Base-by-base conservation (phyloP, 495 filamentous ascomycete species). In the Aspergillus cavernicola region DNA sequence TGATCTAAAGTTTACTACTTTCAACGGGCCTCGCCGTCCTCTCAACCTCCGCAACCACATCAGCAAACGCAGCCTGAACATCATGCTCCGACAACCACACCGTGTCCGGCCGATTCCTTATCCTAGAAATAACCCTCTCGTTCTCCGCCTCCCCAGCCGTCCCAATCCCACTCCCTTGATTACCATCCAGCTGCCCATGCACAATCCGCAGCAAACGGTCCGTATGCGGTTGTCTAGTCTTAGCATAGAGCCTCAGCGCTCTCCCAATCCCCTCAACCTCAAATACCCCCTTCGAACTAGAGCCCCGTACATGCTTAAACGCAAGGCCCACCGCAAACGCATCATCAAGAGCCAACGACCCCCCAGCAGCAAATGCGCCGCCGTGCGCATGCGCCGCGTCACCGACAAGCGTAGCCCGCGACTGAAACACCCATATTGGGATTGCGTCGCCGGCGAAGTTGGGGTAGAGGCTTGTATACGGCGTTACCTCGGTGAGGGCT, bases 351-450 rank as follows among this genome's bases (percentile, higher is more conserved):
- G 77, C 77, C n/a, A 80, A 59, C 4, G 74, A 76, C 15, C 76
- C 77, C 12, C 74, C 77, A 0, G 77, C 76, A 12, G 77, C 76
- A 49, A 73, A 74, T 5, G 75, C 70, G 20, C 75, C 77, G 11
- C 75, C 77, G 50, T 80, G 76, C 11, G 77, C 67, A 57, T 80
- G 75, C 0, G 76, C 76, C 12, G 76, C 75, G 45, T 79, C 75
- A 7, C 77, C 75, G 10, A 73, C 65, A 0, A 79, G 59, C 4
- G 73, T 75, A 1, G 67, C 70, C 8, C 68, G 66, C 5, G 63
- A 52, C 9, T 62, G 63, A 24, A 75, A 64, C 3, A 75, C 61
- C 77, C 76, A 79, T 1, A 60, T 74, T 24, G 66, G 55, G 1
- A 78, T 60, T 1, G 66, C 44, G 9, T 66, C 64, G 16, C 70